phyloP scores from a whole-genome alignment of 1,284 basidiomycete species.

The Papiliotrema terrestris region DNA sequence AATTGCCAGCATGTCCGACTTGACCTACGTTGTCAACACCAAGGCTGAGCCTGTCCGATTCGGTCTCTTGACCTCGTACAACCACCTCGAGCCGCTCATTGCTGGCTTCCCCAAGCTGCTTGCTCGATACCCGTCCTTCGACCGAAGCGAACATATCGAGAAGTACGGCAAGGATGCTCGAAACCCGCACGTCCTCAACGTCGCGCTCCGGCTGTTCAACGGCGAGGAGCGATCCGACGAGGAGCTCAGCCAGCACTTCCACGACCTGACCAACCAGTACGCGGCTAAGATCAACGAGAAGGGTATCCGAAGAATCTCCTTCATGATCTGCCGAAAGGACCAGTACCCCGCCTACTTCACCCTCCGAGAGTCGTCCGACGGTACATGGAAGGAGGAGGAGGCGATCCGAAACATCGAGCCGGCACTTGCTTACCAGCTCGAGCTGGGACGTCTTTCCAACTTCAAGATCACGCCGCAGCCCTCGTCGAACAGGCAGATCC shows the following conservation, averaged over 20 bases:
- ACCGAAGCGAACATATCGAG: conserved; percentile 64
- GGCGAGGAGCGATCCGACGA: conserved; percentile 70
- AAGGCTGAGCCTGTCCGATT: conserved; percentile 81
- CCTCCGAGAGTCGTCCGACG: conserved; percentile 63
- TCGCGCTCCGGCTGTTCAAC: conserved; percentile 81
- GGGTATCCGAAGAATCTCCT: conserved; percentile 86
- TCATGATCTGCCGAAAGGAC: conserved; percentile 85
- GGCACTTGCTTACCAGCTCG: conserved; percentile 95
- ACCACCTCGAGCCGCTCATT: conserved; percentile 65
- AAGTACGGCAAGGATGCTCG: conserved; percentile 69
- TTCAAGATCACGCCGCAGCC: conserved; percentile 94
- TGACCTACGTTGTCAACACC: conserved; percentile 80
- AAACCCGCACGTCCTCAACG: conserved; percentile 87
- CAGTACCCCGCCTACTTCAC: conserved; percentile 96
- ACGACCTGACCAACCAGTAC: conserved; percentile 70
- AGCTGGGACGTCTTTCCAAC: conserved; percentile 91
- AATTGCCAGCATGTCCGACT: conserved; percentile 85
- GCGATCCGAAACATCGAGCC: conserved; percentile 98
- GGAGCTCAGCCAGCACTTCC: conserved; percentile 72
- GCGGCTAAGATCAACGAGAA: conserved; percentile 62
- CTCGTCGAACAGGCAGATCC: conserved; percentile 91
- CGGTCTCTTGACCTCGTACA: conserved; percentile 86
- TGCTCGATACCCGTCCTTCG: conserved; percentile 60
- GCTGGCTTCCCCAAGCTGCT: conserved; percentile 69
- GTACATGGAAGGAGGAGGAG: conserved; percentile 87